Conservation (phyloP, 73 alveolate species). For the Uronychia setigera region DNA sequence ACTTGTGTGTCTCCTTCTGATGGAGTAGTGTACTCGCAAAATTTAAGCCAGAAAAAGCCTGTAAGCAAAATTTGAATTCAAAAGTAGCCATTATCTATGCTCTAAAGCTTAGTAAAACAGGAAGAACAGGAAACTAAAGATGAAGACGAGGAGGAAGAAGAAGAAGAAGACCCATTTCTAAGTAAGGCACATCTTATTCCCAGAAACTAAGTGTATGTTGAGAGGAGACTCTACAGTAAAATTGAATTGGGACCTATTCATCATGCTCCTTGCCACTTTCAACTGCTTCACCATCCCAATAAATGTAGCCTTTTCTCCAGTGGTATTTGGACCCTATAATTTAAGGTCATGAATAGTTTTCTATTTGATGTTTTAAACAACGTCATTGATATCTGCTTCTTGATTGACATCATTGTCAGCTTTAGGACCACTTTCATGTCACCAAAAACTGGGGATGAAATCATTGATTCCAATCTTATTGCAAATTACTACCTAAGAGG, state of each 20-base stretch:
- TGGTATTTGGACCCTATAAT: background rate
- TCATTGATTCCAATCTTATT: conserved; percentile 15
- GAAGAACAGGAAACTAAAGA: no score
- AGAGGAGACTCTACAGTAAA: no score
- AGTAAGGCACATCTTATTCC: no score
- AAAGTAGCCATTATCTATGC: no score
- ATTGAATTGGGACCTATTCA: conserved; percentile 15
- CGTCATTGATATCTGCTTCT: conserved; percentile 28
- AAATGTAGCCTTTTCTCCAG: conserved; percentile 1
- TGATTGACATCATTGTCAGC: conserved; percentile 36
- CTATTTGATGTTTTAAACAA: background rate
- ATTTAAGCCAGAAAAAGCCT: no score
- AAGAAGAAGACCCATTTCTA: no score
- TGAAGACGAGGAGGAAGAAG: no score
- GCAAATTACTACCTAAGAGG: conserved; percentile 25
- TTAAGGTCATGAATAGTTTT: background rate
- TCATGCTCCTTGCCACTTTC: conserved; percentile 6
- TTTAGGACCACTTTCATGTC: conserved; percentile 47
- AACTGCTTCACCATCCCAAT: conserved; percentile 14
- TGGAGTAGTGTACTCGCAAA: no score
- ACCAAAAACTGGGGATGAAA: conserved; percentile 48
- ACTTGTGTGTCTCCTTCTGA: no score
- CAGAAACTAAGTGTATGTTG: no score
- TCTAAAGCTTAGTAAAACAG: no score
- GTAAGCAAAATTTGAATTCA: no score